phyloP scores from a whole-genome alignment of 1,284 basidiomycete genomes.

The Ceratobasidium sp. region DNA sequence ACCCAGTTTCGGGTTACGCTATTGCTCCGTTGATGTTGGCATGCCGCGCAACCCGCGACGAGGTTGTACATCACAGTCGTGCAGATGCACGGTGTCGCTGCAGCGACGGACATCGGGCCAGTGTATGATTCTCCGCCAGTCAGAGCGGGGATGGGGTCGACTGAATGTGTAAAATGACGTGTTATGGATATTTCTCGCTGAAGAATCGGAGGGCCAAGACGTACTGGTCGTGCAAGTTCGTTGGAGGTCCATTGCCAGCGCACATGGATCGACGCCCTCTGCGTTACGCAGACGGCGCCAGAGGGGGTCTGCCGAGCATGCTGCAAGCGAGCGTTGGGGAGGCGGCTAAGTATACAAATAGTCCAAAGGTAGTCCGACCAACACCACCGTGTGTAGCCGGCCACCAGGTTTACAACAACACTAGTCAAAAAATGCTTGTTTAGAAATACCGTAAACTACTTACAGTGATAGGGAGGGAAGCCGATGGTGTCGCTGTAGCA shows the following conservation, averaged over 20 bases:
- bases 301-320: constrained; percentile 36
- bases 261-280: constrained; percentile 25
- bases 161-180: background rate
- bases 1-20: constrained; percentile 39
- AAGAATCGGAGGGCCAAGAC: background rate
- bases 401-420: background rate
- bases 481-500: constrained; percentile 18
- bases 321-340: constrained; percentile 33
- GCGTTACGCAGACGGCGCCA: constrained; percentile 40
- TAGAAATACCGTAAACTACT: background rate
- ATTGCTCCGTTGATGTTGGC: constrained; percentile 37
- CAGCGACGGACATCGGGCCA: constrained; percentile 24
- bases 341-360: constrained; percentile 29
- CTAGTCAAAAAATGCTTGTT: background rate
- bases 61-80: constrained; percentile 20
- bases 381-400: background rate
- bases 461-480: constrained; percentile 23
- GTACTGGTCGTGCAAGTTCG: constrained; percentile 34
- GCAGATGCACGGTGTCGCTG: constrained; percentile 39
- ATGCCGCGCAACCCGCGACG: constrained; percentile 25
- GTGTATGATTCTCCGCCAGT: constrained; percentile 39
- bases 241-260: constrained; percentile 36
- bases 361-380: no score
- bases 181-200: background rate
- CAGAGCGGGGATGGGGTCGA: constrained; percentile 26